Conservation (phyloP, 805 yeast genomes). For the Saccharomycopsis malanga region DNA sequence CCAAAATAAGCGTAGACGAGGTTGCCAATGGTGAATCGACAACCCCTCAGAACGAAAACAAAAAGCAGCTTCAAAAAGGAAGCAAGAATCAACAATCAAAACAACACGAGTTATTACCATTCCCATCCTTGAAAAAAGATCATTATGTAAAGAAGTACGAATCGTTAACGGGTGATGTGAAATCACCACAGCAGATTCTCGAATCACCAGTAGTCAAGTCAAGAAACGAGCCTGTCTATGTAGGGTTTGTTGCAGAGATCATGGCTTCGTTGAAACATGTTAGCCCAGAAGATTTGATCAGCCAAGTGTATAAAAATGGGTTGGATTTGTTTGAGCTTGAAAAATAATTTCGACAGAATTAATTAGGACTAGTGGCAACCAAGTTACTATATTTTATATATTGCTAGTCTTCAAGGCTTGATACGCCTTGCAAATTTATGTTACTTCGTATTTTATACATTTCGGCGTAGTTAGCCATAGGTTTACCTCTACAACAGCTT, state of each 20-base stretch:
- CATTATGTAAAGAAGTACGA: slow-evolving; percentile 29
- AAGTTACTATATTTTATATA: no score
- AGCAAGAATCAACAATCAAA: slow-evolving; percentile 26
- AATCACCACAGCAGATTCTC: slow-evolving; percentile 21
- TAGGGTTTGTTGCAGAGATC: slow-evolving; percentile 72
- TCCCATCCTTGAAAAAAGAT: slow-evolving; percentile 60
- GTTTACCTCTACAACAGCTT: no score
- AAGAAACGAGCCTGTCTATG: slow-evolving; percentile 87
- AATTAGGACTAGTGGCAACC: no score
- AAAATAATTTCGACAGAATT: slow-evolving; percentile 15
- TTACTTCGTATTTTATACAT: no score
- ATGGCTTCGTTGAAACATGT: slow-evolving; percentile 44
- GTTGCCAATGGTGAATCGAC: not conserved
- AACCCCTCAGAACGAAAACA: not conserved
- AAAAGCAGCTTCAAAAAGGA: slow-evolving; percentile 6
- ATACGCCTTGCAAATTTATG: no score
- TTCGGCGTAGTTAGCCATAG: no score
- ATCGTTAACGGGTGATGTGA: not conserved
- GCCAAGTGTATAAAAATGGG: slow-evolving; percentile 46
- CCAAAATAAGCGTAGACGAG: slow-evolving; percentile 27
- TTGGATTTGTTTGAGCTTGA: slow-evolving; percentile 37
- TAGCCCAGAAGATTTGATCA: slow-evolving; percentile 38
- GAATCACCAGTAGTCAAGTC: slow-evolving; percentile 55
- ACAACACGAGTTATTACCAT: slow-evolving; percentile 49
- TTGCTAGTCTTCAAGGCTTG: no score